A percentile compares a stretch with the other conserved stretches of the same genome.
Evolutionary conservation across 108 stramenopile species (phyloP).

Genomic region (Mayamaea pseudoterrestris): DNA sequence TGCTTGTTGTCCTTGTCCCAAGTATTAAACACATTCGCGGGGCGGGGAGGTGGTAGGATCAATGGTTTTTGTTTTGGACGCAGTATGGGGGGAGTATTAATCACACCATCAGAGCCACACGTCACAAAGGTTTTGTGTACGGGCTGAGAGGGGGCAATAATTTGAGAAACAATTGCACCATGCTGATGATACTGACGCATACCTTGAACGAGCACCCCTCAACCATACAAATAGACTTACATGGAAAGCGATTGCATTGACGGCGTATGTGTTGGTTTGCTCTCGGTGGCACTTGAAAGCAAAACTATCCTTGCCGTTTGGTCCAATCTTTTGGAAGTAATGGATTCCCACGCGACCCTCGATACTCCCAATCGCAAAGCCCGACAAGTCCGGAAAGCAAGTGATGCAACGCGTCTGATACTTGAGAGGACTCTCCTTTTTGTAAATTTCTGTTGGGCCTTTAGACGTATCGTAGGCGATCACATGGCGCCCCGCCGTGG

Average conservation of each 20-base stretch:
- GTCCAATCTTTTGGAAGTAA: slow-evolving; percentile 72
- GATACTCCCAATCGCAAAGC: slow-evolving; percentile 91
- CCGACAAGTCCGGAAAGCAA: slow-evolving; percentile 78
- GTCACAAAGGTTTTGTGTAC: slow-evolving; percentile 85
- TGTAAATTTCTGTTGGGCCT: slow-evolving; percentile 52
- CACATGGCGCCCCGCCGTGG: slow-evolving; percentile 68
- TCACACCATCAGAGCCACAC: slow-evolving; percentile 81
- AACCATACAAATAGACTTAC: too few species aligned
- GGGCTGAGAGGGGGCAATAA: too few species aligned
- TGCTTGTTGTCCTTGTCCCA: slow-evolving; percentile 91
- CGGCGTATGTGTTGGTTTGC: slow-evolving; percentile 57
- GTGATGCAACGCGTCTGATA: slow-evolving; percentile 78
- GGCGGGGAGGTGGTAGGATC: too few species aligned
- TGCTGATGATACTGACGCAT: too few species aligned
- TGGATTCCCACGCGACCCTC: slow-evolving; percentile 96
- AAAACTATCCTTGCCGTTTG: slow-evolving; percentile 81
- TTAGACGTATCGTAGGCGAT: slow-evolving; percentile 63
- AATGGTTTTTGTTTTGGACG: too few species aligned
- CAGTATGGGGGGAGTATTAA: too few species aligned
- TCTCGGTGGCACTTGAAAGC: slow-evolving; percentile 97
- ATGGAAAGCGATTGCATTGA: slow-evolving; percentile 92
- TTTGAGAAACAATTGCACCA: too few species aligned
- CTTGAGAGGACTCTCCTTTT: slow-evolving; percentile 72
- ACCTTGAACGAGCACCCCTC: too few species aligned
- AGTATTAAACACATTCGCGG: too few species aligned